Conservation (phyloP, 495 filamentous ascomycete genomes). For the Talaromyces thailandensis region DNA sequence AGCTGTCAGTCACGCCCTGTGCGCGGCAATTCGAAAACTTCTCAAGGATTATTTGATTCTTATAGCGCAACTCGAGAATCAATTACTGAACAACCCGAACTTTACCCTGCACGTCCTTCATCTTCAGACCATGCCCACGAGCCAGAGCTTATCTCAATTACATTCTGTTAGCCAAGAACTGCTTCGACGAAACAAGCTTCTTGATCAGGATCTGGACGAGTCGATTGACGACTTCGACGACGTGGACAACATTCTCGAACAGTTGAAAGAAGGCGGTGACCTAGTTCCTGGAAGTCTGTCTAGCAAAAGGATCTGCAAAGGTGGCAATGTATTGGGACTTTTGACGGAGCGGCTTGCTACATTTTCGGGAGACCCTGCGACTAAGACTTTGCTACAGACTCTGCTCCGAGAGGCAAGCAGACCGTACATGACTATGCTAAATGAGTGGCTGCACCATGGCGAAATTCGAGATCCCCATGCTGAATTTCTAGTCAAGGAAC, state of each 20-base stretch:
- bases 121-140: constrained; percentile 80
- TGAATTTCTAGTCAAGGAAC: constrained; percentile 92
- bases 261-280: constrained; percentile 69
- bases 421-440: constrained; percentile 96
- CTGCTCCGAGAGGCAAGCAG: constrained; percentile 80
- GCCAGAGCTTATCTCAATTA: constrained; percentile 80
- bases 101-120: constrained; percentile 92
- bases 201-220: constrained; percentile 81
- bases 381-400: constrained; percentile 66
- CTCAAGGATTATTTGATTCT: constrained; percentile 90
- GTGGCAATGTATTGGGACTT: constrained; percentile 77
- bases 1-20: constrained; percentile 91
- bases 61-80: constrained; percentile 85
- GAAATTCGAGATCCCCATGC: constrained; percentile 89
- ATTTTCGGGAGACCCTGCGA: constrained; percentile 89
- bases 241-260: constrained; percentile 83
- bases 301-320: constrained; percentile 88
- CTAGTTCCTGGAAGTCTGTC: constrained; percentile 66
- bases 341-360: constrained; percentile 74
- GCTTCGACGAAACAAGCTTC: constrained; percentile 72
- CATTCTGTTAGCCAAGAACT: constrained; percentile 83
- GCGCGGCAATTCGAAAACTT: constrained; percentile 82
- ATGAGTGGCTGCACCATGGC: constrained; percentile 96
- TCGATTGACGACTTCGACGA: constrained; percentile 73
- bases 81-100: constrained; percentile 73